phyloP scores from a whole-genome alignment of 2,329 filamentous ascomycete genomes.

The Rugonectria rugulosa region DNA sequence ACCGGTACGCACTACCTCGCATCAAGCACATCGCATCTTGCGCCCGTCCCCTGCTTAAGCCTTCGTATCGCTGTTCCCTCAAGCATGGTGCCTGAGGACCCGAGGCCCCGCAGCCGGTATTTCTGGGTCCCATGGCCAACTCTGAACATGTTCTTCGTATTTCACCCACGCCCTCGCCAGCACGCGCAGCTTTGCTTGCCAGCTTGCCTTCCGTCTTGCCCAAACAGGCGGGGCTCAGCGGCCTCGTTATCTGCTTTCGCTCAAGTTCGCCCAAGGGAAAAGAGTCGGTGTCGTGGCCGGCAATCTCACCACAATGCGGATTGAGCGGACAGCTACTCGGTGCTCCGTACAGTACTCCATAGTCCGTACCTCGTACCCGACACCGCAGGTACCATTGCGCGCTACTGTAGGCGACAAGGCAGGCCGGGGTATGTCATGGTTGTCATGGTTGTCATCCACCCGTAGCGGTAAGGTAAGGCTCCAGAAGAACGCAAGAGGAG shows the following conservation, averaged over 20 bases:
- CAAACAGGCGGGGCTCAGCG: not conserved
- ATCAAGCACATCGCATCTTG: conserved; percentile 34
- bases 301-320: conserved; percentile 8
- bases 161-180: conserved; percentile 10
- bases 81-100: conserved; percentile 16
- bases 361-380: too few relatives aligned
- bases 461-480: conserved; percentile 24
- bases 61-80: conserved; percentile 34
- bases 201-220: conserved; percentile 10
- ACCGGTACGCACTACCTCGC: conserved; percentile 36
- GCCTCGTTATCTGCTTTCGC: not conserved
- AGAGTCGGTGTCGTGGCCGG: conserved; percentile 12
- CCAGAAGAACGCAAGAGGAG: too few relatives aligned
- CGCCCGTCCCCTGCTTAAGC: conserved; percentile 34
- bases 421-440: conserved; percentile 18
- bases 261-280: conserved; percentile 5
- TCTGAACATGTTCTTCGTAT: conserved; percentile 19
- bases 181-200: conserved; percentile 9
- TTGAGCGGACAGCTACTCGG: conserved; percentile 6
- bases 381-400: conserved; percentile 21
- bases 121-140: conserved; percentile 15
- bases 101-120: conserved; percentile 9
- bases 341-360: too few relatives aligned
- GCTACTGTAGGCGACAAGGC: conserved; percentile 16
- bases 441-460: conserved; percentile 21